Evolutionary conservation across 2,329 filamentous ascomycete species (phyloP), one percentile per base, ranked within the genome.

Genomic region (Shiraia sp.): DNA sequence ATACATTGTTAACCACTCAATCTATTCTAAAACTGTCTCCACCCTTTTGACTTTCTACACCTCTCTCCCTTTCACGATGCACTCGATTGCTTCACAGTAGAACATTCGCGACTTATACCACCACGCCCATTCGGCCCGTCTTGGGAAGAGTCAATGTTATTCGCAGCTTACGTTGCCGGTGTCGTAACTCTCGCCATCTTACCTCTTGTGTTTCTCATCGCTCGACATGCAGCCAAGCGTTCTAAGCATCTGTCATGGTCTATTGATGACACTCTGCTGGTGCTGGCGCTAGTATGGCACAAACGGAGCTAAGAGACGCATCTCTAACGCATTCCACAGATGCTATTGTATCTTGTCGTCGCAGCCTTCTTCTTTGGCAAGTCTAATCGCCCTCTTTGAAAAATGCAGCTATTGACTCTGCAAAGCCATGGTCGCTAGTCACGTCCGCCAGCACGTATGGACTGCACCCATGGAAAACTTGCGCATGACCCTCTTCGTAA

Each of bases 211-310:
- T 60, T 57, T 31, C 33, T 59, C 6, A 15, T 45, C 10, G 54
- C 51, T 12, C 57, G 61, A 10, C 48, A 52, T 38, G 28, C 28
- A 8, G 42, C 53, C 23, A 65, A 63, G 45, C 48, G 44, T 12
- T 48, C 49, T 34, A 55, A 41, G 36, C 32, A 40, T 8, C 27
- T 53, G 6, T 24, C 36, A 25, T 56, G 51, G 46, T 45, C 52
- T 5, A 39, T 44, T 7, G 56, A 65, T 32, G 59, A 64, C 32
- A 52, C 44, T 15, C 43, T 63, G 10, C 37, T 64, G 10, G 17
- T 53, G 10, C 37, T 51, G 22, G 49, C 61, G 19, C 33, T 61
- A 33, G 61, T 59, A 38, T 30, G 35, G 16, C 17, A 7, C 8
- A 22, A 27, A 22, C 13, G 32, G 29, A 12, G 3, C 7, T 23